Evolutionary conservation across 2,329 filamentous ascomycete genomes (phyloP).

Genomic region (Intubia oerlemansii): DNA sequence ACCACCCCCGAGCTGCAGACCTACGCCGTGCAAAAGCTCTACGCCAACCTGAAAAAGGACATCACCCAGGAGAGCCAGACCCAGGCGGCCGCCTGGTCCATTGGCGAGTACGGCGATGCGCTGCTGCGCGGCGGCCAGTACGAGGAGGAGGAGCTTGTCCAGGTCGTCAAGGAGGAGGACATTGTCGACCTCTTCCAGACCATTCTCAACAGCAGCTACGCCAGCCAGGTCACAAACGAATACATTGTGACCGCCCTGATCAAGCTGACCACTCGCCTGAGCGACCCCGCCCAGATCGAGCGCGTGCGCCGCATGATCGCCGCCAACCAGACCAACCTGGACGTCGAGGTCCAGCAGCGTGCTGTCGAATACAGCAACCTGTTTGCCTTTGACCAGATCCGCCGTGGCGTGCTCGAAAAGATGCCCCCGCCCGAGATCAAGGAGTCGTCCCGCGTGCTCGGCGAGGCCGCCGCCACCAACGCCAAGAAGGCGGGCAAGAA

Average conservation of each 20-base stretch:
- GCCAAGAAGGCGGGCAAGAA: constrained; percentile 38
- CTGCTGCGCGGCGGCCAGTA: constrained; percentile 79
- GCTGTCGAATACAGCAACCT: constrained; percentile 89
- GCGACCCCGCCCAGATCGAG: constrained; percentile 68
- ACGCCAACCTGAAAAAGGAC: constrained; percentile 76
- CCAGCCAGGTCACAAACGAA: constrained; percentile 74
- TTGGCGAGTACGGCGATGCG: constrained; percentile 87
- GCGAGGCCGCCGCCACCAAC: constrained; percentile 44
- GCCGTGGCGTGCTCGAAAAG: constrained; percentile 79
- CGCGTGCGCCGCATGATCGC: constrained; percentile 61
- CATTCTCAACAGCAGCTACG: constrained; percentile 88
- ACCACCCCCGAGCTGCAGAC: constrained; percentile 89
- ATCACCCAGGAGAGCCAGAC: constrained; percentile 95
- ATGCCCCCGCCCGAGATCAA: constrained; percentile 97
- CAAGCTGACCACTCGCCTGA: constrained; percentile 79
- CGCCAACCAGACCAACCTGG: constrained; percentile 63
- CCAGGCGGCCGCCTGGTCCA: constrained; percentile 86
- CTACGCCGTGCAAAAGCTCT: constrained; percentile 90
- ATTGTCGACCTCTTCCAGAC: constrained; percentile 81
- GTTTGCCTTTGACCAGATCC: constrained; percentile 75
- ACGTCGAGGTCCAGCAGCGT: constrained; percentile 89
- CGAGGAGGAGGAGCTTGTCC: constrained; percentile 78
- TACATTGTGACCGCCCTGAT: constrained; percentile 91
- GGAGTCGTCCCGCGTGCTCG: constrained; percentile 79
- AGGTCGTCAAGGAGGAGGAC: constrained; percentile 65